Percentiles rank a stretch among this genome's conserved stretches.
phyloP scores from a whole-genome alignment of 2,329 filamentous ascomycete genomes.

The Pseudopithomyces chartarum region DNA sequence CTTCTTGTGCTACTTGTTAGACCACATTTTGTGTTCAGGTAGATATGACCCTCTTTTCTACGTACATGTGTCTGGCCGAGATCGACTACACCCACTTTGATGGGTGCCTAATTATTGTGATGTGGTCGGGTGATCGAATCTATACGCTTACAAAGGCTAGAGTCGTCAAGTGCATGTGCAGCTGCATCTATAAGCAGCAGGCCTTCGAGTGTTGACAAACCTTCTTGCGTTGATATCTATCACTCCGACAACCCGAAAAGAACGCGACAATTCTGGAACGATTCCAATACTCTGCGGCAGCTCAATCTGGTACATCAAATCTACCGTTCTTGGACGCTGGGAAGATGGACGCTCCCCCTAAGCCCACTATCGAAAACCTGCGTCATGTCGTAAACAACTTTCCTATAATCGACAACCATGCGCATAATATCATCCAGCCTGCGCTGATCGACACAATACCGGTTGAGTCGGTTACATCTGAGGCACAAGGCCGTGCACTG shows the following conservation, averaged over 20 bases:
- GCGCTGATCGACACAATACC: conserved; percentile 56
- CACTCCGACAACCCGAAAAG: neutral
- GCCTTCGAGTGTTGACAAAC: neutral
- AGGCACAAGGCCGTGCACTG: conserved; percentile 73
- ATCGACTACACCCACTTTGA: neutral
- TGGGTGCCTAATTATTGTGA: neutral
- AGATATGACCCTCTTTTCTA: neutral
- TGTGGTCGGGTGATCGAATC: neutral
- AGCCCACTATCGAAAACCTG: conserved; percentile 37
- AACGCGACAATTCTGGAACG: neutral
- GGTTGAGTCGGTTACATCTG: conserved; percentile 69
- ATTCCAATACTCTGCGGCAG: neutral
- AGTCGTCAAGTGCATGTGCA: neutral
- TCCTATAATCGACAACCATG: conserved; percentile 76
- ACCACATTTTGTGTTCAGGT: neutral
- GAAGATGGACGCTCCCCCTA: conserved; percentile 26
- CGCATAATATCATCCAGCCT: conserved; percentile 68
- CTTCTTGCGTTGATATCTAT: neutral
- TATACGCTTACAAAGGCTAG: neutral
- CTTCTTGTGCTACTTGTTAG: neutral
- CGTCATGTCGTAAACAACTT: conserved; percentile 41
- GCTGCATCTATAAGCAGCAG: neutral
- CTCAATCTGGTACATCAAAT: neutral
- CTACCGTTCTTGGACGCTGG: neutral
- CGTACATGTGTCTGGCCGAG: neutral